Evolutionary conservation across 2,329 filamentous ascomycete genomes (phyloP).

Genomic region (Ophiocordyceps sinensis): DNA sequence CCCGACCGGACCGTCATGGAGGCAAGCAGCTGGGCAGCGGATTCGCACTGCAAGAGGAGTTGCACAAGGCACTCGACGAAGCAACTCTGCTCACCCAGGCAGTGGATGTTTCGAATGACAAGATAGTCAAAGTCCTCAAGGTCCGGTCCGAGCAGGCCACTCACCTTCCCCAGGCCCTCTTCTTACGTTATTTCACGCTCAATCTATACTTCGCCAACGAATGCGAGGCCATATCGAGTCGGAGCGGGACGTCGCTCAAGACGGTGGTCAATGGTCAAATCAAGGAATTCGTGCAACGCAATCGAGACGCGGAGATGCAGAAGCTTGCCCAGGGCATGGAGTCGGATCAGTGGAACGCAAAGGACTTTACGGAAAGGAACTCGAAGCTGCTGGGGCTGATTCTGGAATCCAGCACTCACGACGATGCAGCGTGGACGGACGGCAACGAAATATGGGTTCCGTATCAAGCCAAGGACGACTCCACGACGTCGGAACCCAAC

Average conservation of each 20-base stretch:
- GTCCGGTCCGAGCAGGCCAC: slow-evolving; percentile 63
- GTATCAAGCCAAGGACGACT: slow-evolving; percentile 21
- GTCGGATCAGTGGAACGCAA: slow-evolving; percentile 64
- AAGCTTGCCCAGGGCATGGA: slow-evolving; percentile 65
- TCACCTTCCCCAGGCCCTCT: slow-evolving; percentile 51
- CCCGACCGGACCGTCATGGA: slow-evolving; percentile 20
- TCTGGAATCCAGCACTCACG: slow-evolving; percentile 54
- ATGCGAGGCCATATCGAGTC: slow-evolving; percentile 70
- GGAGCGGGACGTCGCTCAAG: slow-evolving; percentile 62
- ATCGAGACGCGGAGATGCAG: slow-evolving; percentile 60
- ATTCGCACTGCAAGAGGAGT: slow-evolving; percentile 52
- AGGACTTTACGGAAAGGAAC: slow-evolving; percentile 55
- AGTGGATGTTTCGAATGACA: slow-evolving; percentile 68
- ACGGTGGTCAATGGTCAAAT: slow-evolving; percentile 71
- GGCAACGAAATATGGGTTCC: slow-evolving; percentile 44
- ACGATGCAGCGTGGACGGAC: slow-evolving; percentile 52
- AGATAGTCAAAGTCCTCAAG: slow-evolving; percentile 59
- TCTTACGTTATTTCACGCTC: slow-evolving; percentile 69
- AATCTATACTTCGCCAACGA: slow-evolving; percentile 77
- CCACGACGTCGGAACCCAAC: slow-evolving; percentile 25
- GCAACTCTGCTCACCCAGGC: slow-evolving; percentile 65
- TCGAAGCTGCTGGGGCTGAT: slow-evolving; percentile 47
- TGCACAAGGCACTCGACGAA: slow-evolving; percentile 64
- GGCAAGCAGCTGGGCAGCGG: slow-evolving; percentile 10
- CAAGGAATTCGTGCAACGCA: slow-evolving; percentile 59